Base-by-base conservation (phyloP, 202 grass and related monocot species). In the Tripidium arundinaceum region DNA sequence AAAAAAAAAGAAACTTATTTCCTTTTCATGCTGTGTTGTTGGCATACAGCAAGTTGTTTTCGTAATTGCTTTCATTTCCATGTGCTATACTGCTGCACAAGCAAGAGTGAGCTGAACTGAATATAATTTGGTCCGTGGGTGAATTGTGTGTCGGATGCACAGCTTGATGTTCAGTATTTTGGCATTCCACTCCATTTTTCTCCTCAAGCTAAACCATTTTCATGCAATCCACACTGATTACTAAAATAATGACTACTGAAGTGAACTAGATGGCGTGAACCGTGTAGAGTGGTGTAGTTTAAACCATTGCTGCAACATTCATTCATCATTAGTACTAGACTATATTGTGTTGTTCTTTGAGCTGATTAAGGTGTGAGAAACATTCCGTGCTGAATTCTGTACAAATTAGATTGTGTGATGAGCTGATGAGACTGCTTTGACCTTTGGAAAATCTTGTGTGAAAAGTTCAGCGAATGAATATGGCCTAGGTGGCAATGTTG, bases 31-130 rank as follows among this genome's bases (percentile, higher is more conserved):
- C 47, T 19, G 4, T 73, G 28, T 54, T 73, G 55, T 21, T 22
- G 47, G 22, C 34, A 26, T 75, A 10, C 21, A 22, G 10, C 29
- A 39, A 66, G 26, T 38, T 70, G 52, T 72, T 24, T 7, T 65
- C 45, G 19, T 26, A 12, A 28, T 24, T 79, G 61, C 66, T 52
- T 52, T 71, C 67, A 42, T 29, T 7, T 72, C 72, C 71, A 83
- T 83, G 70, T 74, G 61, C 11, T 41, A 24, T 43, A 61, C 22
- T 79, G 37, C 5, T 84, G 65, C 71, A 81, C 71, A 77, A 81
- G 77, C 76, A 39, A 31, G 38, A 37, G n/a, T 33, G 5, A n/a
- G n/a, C n/a, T n/a, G n/a, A n/a, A n/a, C n/a, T n/a, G n/a, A n/a
- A n/a, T n/a, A n/a, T n/a, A n/a, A n/a, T n/a, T n/a, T n/a, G n/a